Conservation (phyloP, 805 yeast species). For the Brettanomyces bruxellensis region DNA sequence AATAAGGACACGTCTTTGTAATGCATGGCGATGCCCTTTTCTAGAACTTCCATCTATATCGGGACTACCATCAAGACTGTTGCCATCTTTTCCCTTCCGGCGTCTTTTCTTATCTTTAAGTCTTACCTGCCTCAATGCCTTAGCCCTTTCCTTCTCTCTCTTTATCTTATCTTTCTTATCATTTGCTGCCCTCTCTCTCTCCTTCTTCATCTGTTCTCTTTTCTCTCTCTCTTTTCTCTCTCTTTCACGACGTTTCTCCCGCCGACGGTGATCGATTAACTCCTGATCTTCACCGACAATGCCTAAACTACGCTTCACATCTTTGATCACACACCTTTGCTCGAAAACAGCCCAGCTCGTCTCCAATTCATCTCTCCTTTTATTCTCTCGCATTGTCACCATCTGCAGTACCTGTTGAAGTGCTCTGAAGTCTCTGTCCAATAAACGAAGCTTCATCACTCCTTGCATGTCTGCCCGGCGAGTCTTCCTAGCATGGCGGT, state of each 20-base stretch:
- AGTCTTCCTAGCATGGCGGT: conserved; percentile 92
- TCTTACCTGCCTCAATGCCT: neutral
- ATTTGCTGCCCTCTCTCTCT: neutral
- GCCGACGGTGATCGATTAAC: conserved; percentile 57
- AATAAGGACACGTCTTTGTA: neutral
- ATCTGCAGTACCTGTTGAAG: conserved; percentile 62
- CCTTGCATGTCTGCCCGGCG: conserved; percentile 89
- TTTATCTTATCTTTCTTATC: conserved; percentile 12
- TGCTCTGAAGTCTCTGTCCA: conserved; percentile 68
- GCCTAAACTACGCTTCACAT: conserved; percentile 63
- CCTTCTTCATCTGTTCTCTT: conserved; percentile 3
- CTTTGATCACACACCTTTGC: conserved; percentile 61
- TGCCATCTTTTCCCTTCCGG: neutral
- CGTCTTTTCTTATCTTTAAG: conserved; percentile 1
- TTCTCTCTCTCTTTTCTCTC: conserved; percentile 8
- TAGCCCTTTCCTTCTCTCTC: neutral
- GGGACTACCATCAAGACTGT: neutral
- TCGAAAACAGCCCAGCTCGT: conserved; percentile 63
- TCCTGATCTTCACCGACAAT: conserved; percentile 82
- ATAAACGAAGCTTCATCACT: conserved; percentile 66
- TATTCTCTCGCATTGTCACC: conserved; percentile 67
- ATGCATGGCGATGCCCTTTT: neutral
- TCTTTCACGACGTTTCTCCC: conserved; percentile 31
- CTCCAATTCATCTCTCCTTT: conserved; percentile 51
- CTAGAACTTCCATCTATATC: neutral